These are phyloP conservation scores for Kluyveromyces siamensis DNA, from an alignment of 805 yeast species.

Conservation along the genomic window DNA sequence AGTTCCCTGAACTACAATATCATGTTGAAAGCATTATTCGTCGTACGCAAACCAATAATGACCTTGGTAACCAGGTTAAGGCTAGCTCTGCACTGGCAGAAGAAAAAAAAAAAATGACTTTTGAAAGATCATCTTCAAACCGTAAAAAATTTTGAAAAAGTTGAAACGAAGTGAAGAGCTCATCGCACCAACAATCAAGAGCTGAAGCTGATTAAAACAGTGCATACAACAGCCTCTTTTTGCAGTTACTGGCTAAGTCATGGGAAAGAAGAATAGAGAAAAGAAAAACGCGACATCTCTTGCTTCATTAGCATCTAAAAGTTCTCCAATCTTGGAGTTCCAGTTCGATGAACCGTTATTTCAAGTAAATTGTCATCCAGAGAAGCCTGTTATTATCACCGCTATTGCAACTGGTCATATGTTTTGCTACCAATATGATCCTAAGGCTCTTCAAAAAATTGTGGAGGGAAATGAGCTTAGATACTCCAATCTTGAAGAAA, in stretches of 20 bases:
- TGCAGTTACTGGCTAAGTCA: not conserved
- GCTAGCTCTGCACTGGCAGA: not conserved
- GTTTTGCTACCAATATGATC: slow-evolving; percentile 49
- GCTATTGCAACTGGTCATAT: slow-evolving; percentile 84
- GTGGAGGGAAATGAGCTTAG: slow-evolving; percentile 24
- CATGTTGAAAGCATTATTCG: slow-evolving; percentile 48
- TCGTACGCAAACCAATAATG: slow-evolving; percentile 22
- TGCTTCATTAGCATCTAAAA: slow-evolving; percentile 11
- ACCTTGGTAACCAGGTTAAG: not conserved
- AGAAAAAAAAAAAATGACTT: not conserved
- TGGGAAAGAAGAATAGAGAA: slow-evolving; percentile 7
- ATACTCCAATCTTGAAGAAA: slow-evolving; percentile 1
- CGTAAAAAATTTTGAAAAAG: slow-evolving; percentile 7
- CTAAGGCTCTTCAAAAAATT: slow-evolving; percentile 32
- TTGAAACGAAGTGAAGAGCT: not conserved
- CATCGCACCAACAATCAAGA: slow-evolving; percentile 6
- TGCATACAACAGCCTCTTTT: no score
- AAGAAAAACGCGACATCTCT: slow-evolving; percentile 5
- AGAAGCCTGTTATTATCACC: slow-evolving; percentile 47
- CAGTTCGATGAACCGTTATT: slow-evolving; percentile 57
- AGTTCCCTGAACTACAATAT: slow-evolving; percentile 65
- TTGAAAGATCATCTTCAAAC: slow-evolving; percentile 1
- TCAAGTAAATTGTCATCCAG: slow-evolving; percentile 70
- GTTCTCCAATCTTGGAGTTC: slow-evolving; percentile 29
- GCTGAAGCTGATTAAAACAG: no score